Evolutionary conservation across 208 protist genomes (phyloP), one percentile per base, ranked within the genome.

Genomic region (Wallacemonas rigidus): DNA sequence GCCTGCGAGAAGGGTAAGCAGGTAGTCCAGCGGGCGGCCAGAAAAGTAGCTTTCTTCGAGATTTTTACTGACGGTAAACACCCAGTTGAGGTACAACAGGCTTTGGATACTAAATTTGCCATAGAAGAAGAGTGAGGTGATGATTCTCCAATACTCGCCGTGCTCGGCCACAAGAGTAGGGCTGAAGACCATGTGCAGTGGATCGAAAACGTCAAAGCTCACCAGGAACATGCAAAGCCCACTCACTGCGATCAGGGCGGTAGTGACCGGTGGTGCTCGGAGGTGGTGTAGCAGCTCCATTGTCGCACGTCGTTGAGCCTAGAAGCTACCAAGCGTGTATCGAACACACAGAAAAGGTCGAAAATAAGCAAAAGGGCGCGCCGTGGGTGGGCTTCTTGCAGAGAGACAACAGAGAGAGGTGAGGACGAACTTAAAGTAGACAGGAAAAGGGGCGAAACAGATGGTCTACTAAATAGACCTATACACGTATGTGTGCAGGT

Each of bases 91-190:
- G 40, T 90, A 77, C 39, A 92, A 76, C 5, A 90, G 64, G 62
- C 61, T 80, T 26, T 85, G 77, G 2, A 88, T 64, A 68, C 81
- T 83, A 51, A 95, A 72, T 1, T 69, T 72, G 1, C 87, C 92
- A 60, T 85, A 80, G 63, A 80, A 96, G 39, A 95, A 82, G 71
- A 96, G 90, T 9, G 75, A 89, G 9, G 88, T 90, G 11, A 94
- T 15, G 8, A 96, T 51, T 5, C 92, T 77, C 90, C 92, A 96
- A 64, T 96, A 96, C 47, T 96, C 82, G 50, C 86, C 87, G 58
- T 95, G 78, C 57, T 93, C 80, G 53, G 90, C 80, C 6, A 91
- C 81, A 5, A 96, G 76, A 0, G 87, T 83, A 8, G 83, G 81
- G 51, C 83, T 94, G 63, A 88, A 89, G 35, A 93, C 39, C 56